A percentile compares a stretch with the other conserved stretches of the same genome.
Conservation (phyloP, 2,329 filamentous ascomycete genomes). For the Eutypa lata region DNA sequence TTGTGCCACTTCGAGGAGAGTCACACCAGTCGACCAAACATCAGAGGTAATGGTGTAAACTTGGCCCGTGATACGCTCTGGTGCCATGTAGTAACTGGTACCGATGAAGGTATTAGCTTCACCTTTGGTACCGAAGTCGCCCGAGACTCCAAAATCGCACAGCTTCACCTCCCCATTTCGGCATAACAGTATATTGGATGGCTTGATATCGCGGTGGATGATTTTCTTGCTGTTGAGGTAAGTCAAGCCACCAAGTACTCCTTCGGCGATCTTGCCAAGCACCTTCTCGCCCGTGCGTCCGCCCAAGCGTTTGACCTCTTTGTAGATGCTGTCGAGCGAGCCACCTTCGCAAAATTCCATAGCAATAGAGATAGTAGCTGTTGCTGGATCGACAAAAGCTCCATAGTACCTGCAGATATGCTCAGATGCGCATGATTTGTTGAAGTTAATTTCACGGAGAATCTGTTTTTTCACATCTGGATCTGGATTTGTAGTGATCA, state of each 20-base stretch:
- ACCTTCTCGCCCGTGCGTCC: slow-evolving; percentile 97
- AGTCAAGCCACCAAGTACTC: slow-evolving; percentile 87
- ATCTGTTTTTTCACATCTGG: slow-evolving; percentile 99
- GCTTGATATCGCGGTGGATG: slow-evolving; percentile 98
- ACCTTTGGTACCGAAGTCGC: slow-evolving; percentile 96
- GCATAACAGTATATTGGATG: slow-evolving; percentile 92
- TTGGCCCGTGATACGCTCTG: slow-evolving; percentile 94
- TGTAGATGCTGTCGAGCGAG: slow-evolving; percentile 93
- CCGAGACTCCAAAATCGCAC: slow-evolving; percentile 96
- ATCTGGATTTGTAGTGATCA: slow-evolving; percentile 97
- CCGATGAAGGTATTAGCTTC: slow-evolving; percentile 99
- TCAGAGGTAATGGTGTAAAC: slow-evolving; percentile 98
- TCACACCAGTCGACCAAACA: slow-evolving; percentile 96
- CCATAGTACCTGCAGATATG: slow-evolving; percentile 98
- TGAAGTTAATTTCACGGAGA: slow-evolving; percentile 91
- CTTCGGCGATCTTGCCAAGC: slow-evolving; percentile 92
- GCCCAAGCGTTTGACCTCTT: slow-evolving; percentile 92
- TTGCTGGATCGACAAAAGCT: slow-evolving; percentile 93
- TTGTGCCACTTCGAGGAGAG: slow-evolving; percentile 96
- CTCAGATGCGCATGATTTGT: slow-evolving; percentile 92
- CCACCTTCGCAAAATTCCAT: slow-evolving; percentile 99
- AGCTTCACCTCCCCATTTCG: slow-evolving; percentile 93
- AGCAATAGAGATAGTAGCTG: slow-evolving; percentile 93
- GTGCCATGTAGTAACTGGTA: slow-evolving; percentile 99
- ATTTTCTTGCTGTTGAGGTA: slow-evolving; percentile 96